Base-by-base conservation (phyloP, 73 alveolate genomes). In the Paramecium pentaurelia region DNA sequence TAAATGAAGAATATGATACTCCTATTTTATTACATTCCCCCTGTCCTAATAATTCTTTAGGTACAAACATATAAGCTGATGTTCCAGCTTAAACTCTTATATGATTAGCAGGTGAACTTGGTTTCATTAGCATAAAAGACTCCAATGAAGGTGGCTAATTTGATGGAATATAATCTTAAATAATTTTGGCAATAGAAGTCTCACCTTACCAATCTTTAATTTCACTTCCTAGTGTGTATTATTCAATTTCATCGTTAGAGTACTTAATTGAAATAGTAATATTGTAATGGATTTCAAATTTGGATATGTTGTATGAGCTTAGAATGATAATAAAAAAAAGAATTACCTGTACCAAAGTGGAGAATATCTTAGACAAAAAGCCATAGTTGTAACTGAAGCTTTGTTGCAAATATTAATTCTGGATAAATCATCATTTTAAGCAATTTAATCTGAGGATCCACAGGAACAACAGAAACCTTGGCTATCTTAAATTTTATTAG, bases 11-110 rank as follows among this genome's bases (percentile, higher is more conserved):
- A 80, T 80, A 80, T 9, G 77, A 25, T 22, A 80, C 91, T 44
- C 91, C 91, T 16, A 80, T 80, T 80, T 80, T 80, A 44, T 80
- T 80, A 36, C 91, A 80, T 44, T 80, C 91, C 6, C 77, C 71
- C 6, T 12, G 8, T 47, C 91, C 91, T 11, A 80, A 18, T 10
- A 80, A 38, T 40, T 80, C 20, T 80, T 40, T 2, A 18, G 91
- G 75, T 22, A 80, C 14, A 12, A 80, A 18, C 91, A 80, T 45
- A 42, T 49, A 80, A 6, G 71, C 73, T 27, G 58, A 25, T 20
- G 75, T n/a, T 9, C 77, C 91, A 42, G 18, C 4, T 49, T 80
- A 25, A 6, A 80, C 91, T 20, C 77, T 80, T 10, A 9, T 25
- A 42, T 80, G 47, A 42, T n/a, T 12, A 4, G 20, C 8, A 25